Base-by-base conservation (phyloP, 371 early-diverging fungal species). In the Actinomortierella wolfii region DNA sequence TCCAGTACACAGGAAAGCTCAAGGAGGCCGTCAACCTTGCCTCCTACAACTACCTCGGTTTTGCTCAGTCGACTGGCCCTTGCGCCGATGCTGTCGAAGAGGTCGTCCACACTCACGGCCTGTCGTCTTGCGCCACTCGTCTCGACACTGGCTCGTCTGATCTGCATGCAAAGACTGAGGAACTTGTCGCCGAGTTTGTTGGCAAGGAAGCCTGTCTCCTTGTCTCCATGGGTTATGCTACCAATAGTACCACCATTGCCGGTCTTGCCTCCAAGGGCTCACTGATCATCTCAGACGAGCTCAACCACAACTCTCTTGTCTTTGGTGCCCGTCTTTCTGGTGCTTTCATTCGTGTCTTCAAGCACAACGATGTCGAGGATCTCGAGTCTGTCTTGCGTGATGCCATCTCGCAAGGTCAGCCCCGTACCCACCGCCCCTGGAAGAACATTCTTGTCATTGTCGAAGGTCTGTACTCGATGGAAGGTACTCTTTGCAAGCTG, bases 1-100 rank as follows among this genome's bases (percentile, higher is more conserved):
- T 96, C 78, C 65, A 83, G 82, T 80, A 81, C 61, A 97, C 97
- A 28, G 99, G 99, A 44, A 87, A 79, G 23, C 85, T 79, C 41
- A 87, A 79, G 39, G 88, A 91, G 67, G 86, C 87, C n/a, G 87
- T 99, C 62, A 99, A 99, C 76, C 81, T 99, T 69, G 93, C 96
- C 13, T 97, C 98, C 7, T 99, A 99, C 86, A 99, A 99, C 78
- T 99, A 99, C 76, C 88, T 99, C 40, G 99, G 99, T 1, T 99
- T 99, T 82, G 96, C 97, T 29, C 92, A 94, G 69, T 88, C 83
- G 62, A 76, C 90, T 21, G 97, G 97, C 2, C 90, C 92, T 7
- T 97, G 97, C 64, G 94, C 96, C 2, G 96, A 99, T 65, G 88
- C 91, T 45, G 97, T 96, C 8, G 91, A 97, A 68, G 80, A 86